Conservation (phyloP, 768 basidiomycete genomes). For the Suillus weaverae region DNA sequence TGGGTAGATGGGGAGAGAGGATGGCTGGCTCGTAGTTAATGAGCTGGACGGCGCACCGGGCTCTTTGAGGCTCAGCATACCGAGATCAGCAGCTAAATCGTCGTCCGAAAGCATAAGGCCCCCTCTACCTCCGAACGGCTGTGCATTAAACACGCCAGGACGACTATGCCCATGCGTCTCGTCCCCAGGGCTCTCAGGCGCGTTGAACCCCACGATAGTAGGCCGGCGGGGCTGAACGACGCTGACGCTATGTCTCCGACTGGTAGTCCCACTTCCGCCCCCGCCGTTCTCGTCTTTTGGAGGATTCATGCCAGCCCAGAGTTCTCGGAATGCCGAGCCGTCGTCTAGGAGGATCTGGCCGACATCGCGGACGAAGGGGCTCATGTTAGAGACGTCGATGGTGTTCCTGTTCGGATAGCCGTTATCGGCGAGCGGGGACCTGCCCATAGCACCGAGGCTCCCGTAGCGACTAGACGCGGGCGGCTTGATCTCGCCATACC, state of each 20-base stretch:
- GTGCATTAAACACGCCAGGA: conserved; percentile 33
- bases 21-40: conserved; percentile 57
- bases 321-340: conserved; percentile 66
- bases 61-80: conserved; percentile 55
- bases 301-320: conserved; percentile 72
- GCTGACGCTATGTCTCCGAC: conserved; percentile 79
- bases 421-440: conserved; percentile 57
- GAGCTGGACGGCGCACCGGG: conserved; percentile 21
- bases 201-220: conserved; percentile 68
- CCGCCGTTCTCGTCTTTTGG: conserved; percentile 63
- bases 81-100: conserved; percentile 73
- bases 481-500: conserved; percentile 65
- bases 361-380: conserved; percentile 83
- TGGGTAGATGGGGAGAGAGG: conserved; percentile 76
- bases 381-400: conserved; percentile 72
- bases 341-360: conserved; percentile 77
- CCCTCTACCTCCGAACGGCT: conserved; percentile 46
- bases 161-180: conserved; percentile 28
- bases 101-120: conserved; percentile 76
- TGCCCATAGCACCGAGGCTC: conserved; percentile 54
- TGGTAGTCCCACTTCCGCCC: conserved; percentile 77
- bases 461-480: conserved; percentile 65
- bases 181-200: conserved; percentile 46
- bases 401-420: conserved; percentile 44
- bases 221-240: conserved; percentile 74